Conservation (phyloP, 2,329 filamentous ascomycete species). For the Cercospora canescens region DNA sequence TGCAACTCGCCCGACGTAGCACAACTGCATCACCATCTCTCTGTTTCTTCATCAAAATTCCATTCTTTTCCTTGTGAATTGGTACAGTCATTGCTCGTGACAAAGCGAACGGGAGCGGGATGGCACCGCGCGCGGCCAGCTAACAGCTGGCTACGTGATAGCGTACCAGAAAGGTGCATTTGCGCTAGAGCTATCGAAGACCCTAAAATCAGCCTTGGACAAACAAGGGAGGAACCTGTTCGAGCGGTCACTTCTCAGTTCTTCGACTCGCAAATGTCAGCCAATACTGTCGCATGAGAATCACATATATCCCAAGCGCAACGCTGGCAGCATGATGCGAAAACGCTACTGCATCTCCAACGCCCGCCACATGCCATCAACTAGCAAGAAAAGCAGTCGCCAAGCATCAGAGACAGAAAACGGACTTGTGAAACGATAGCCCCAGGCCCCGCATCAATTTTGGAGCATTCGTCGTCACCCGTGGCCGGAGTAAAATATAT, state of each 20-base stretch:
- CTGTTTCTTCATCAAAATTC: no score
- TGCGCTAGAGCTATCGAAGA: not conserved
- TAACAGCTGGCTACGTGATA: not conserved
- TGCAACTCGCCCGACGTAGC: not conserved
- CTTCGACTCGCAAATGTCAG: not conserved
- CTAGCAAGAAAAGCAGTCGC: not conserved
- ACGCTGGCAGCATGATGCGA: not conserved
- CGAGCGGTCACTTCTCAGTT: not conserved
- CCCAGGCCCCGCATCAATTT: not conserved
- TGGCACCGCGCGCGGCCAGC: not conserved
- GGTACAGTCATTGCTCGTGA: not conserved
- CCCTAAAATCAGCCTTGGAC: not conserved
- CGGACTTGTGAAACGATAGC: not conserved
- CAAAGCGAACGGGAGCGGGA: not conserved
- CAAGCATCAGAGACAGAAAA: not conserved
- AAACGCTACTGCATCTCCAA: not conserved
- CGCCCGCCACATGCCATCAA: not conserved
- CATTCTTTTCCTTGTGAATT: no score
- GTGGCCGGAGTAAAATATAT: constrained; percentile 1
- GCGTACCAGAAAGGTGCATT: not conserved
- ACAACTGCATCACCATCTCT: no score
- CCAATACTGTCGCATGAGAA: not conserved
- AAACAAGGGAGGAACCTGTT: not conserved
- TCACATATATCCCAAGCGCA: not conserved
- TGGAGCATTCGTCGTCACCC: not conserved